Evolutionary conservation across 371 early-diverging fungal species (phyloP), one percentile per base, ranked within the genome.

Genomic region (Mortierella sp.): DNA sequence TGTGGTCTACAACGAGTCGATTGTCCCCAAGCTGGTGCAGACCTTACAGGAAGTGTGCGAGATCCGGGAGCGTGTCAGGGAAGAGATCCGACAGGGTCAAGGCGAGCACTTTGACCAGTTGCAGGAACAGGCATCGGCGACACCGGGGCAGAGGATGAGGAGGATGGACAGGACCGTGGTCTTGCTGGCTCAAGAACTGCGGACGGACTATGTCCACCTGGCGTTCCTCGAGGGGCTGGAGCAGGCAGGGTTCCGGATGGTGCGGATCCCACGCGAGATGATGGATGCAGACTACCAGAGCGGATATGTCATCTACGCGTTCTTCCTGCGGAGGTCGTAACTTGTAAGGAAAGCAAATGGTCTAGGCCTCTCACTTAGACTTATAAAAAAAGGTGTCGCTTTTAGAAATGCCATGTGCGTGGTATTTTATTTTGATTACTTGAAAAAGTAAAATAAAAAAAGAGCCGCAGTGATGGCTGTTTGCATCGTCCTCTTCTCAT

Each of bases 1-100:
- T 77, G 82, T 82, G 29, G 74, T 82, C 31, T 82, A 82, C 66
- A 82, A 82, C 64, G 82, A 82, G 48, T 77, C 82, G 2, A 47
- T 82, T 10, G 73, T 74, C n/a, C 74, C 82, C 4, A 65, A 74
- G 13, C 75, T 77, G 40, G 72, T 77, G 5, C 68, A 69, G 10
- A 82, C 82, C 0, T 64, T 82, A 3, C 65, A 71, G 16, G 70
- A 74, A 8, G 53, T 82, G 19, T 82, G 82, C 22, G 53, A 71
- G 45, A 53, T 77, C 13, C 77, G 82, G 19, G 71, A 77, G 26
- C 47, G 65, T 16, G 74, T 64, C 1, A 55, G 74, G 1, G 47
- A 63, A 55, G 68, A 68, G 52, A 19, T 53, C 37, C 31, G 48
- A 22, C 50, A 29, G 9, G 68, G 75, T 14, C 44, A 69, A 40